A percentile compares a stretch with the other conserved stretches of the same genome.
These are phyloP conservation scores for Globisporangium emineosum DNA, from an alignment of 352 stramenopile genomes.

Conservation along the genomic window DNA sequence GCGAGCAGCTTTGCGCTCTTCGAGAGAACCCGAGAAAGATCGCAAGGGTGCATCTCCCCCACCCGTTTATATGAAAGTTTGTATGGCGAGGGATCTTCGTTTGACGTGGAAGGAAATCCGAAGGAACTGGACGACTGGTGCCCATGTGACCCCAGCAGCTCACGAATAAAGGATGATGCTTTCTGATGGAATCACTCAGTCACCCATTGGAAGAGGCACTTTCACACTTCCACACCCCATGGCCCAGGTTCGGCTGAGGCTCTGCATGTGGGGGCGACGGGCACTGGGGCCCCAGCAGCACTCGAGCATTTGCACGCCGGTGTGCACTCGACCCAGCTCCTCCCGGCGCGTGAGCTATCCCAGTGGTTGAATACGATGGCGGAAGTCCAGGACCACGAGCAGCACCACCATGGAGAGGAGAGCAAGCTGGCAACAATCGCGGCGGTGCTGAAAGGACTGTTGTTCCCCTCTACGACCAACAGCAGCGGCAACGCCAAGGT, in stretches of 20 bases:
- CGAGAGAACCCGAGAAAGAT: no score
- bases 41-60: neutral
- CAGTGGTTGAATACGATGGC: neutral
- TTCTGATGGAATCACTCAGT: no score
- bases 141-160: neutral
- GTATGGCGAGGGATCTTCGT: slow-evolving; percentile 1
- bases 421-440: slow-evolving; percentile 3
- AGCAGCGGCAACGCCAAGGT: slow-evolving; percentile 6
- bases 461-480: neutral
- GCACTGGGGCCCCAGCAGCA: no score
- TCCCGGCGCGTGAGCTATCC: neutral
- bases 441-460: neutral
- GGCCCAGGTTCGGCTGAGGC: no score
- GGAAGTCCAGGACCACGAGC: neutral
- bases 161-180: neutral
- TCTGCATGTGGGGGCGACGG: no score
- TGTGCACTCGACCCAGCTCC: no score
- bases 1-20: neutral
- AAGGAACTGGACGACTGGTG: neutral
- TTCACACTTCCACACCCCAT: no score
- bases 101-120: neutral
- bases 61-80: neutral
- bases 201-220: no score
- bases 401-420: neutral
- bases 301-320: no score